Evolutionary conservation across 257 asterid genomes (phyloP).

Genomic region (Solanum clarkiae): DNA sequence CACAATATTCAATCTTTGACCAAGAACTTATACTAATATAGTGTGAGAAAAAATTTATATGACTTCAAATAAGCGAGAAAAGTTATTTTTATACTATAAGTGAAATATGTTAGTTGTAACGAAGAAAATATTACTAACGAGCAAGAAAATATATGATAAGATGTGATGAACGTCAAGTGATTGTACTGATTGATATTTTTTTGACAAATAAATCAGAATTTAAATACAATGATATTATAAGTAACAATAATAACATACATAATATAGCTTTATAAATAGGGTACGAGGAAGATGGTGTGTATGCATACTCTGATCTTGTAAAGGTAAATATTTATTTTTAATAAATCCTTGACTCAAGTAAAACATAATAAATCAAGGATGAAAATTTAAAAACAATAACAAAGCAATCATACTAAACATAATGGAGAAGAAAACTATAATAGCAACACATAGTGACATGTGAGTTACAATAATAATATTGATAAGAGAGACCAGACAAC

Average conservation of each 20-base stretch:
- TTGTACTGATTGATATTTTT: neutral
- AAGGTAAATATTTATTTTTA: neutral
- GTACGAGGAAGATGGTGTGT: neutral
- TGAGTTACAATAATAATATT: neutral
- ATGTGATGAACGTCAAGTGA: neutral
- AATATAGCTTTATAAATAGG: neutral
- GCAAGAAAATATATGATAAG: neutral
- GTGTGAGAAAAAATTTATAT: neutral
- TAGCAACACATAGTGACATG: neutral
- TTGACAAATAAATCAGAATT: neutral
- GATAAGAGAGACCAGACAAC: neutral
- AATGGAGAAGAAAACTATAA: neutral
- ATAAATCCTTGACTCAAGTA: neutral
- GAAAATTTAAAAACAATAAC: neutral
- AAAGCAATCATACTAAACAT: neutral
- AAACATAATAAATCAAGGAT: neutral
- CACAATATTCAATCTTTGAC: neutral
- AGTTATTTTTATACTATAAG: neutral
- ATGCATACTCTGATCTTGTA: fast-evolving
- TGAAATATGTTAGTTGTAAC: neutral
- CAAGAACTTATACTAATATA: neutral
- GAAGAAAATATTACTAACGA: neutral
- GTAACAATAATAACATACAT: no score
- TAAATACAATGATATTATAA: neutral
- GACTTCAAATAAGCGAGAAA: neutral